phyloP scores from a whole-genome alignment of 1,284 basidiomycete species.

The Crepidotus sp. region DNA sequence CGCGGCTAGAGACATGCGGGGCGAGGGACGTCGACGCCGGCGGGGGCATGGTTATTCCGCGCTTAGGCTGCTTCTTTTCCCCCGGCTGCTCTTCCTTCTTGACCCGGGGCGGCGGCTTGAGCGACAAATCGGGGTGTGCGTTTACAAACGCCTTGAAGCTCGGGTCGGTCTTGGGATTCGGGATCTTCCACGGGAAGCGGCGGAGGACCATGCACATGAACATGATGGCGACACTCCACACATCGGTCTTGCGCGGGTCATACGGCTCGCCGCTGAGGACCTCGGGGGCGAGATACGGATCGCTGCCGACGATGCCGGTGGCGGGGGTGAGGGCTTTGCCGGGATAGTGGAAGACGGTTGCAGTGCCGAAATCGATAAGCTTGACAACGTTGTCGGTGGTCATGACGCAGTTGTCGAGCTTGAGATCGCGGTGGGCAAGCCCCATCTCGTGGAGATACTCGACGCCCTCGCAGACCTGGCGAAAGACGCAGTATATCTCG shows the following conservation, averaged over 20 bases:
- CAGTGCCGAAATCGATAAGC: slow-evolving; percentile 99
- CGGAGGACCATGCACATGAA: slow-evolving; percentile 99
- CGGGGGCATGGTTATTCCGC: slow-evolving; percentile 28
- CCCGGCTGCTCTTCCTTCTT: slow-evolving; percentile 3
- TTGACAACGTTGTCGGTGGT: slow-evolving; percentile 91
- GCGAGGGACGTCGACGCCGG: slow-evolving; percentile 17
- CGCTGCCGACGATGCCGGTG: slow-evolving; percentile 91
- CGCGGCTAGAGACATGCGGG: slow-evolving; percentile 21
- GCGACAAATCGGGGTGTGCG: slow-evolving; percentile 82
- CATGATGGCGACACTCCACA: slow-evolving; percentile 98
- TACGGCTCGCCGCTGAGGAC: slow-evolving; percentile 55
- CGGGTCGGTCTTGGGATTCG: slow-evolving; percentile 88
- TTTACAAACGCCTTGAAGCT: slow-evolving; percentile 88
- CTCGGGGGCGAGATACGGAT: slow-evolving; percentile 97
- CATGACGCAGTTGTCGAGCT: slow-evolving; percentile 99
- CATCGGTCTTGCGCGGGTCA: slow-evolving; percentile 95
- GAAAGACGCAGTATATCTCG: slow-evolving; percentile 98
- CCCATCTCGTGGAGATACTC: slow-evolving; percentile 97
- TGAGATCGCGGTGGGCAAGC: slow-evolving; percentile 96
- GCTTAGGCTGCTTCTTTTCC: slow-evolving; percentile 21
- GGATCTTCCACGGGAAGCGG: slow-evolving; percentile 98
- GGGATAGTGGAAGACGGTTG: slow-evolving; percentile 98
- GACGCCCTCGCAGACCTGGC: slow-evolving; percentile 97
- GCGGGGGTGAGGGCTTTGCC: slow-evolving; percentile 71
- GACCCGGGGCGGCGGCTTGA: slow-evolving; percentile 31